Percentiles rank a stretch among this genome's conserved stretches.
These are phyloP conservation scores for Alternaria hordeiaustralica DNA, from an alignment of 2,329 filamentous ascomycete species.

Conservation along the genomic window DNA sequence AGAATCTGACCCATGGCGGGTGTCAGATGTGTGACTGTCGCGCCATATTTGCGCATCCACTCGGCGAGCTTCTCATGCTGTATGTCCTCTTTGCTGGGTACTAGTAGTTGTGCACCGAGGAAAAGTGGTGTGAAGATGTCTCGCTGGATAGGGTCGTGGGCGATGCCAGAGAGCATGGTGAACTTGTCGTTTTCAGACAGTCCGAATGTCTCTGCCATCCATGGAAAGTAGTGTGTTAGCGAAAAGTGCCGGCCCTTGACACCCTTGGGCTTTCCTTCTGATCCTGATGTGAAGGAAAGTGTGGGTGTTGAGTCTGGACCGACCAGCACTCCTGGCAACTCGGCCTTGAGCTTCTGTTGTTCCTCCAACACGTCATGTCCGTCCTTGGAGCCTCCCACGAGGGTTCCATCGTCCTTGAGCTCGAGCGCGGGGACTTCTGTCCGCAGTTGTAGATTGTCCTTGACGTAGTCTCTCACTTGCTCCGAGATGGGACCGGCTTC, in stretches of 20 bases:
- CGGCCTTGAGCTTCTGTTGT: slow-evolving; percentile 59
- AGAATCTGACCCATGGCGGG: slow-evolving; percentile 97
- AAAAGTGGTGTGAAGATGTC: slow-evolving; percentile 93
- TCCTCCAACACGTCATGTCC: slow-evolving; percentile 71
- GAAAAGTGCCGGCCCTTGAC: slow-evolving; percentile 88
- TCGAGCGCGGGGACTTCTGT: slow-evolving; percentile 76
- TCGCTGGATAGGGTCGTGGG: slow-evolving; percentile 69
- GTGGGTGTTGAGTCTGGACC: slow-evolving; percentile 86
- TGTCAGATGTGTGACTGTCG: slow-evolving; percentile 86
- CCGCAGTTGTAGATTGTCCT: slow-evolving; percentile 73
- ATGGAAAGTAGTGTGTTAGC: slow-evolving; percentile 84
- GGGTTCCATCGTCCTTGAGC: slow-evolving; percentile 71
- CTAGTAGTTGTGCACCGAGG: slow-evolving; percentile 77
- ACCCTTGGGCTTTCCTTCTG: slow-evolving; percentile 82
- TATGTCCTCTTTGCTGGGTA: slow-evolving; percentile 83
- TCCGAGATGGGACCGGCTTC: slow-evolving; percentile 70
- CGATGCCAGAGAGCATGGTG: slow-evolving; percentile 84
- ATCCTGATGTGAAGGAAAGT: slow-evolving; percentile 67
- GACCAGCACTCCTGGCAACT: slow-evolving; percentile 74
- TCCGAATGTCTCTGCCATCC: slow-evolving; percentile 87
- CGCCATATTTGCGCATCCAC: slow-evolving; percentile 79
- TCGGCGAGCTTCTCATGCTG: slow-evolving; percentile 83
- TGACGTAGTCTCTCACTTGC: slow-evolving; percentile 71
- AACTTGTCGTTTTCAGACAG: slow-evolving; percentile 76
- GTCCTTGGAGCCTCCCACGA: slow-evolving; percentile 71